phyloP scores from a whole-genome alignment of 345 rosid genomes.

The Euclidium syriacum region DNA sequence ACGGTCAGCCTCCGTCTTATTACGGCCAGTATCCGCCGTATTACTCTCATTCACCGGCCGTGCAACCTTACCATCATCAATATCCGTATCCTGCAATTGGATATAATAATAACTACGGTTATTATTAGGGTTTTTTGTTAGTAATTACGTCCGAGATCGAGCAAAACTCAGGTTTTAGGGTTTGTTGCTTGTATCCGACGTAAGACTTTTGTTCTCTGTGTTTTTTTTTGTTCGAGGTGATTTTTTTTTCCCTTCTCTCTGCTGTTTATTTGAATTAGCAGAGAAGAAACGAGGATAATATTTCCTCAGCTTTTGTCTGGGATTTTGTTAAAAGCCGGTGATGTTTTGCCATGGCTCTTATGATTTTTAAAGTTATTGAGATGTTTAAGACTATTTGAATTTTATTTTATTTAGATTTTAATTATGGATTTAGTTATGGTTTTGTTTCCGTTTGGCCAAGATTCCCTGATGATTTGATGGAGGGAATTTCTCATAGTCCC shows the following conservation, averaged over 20 bases:
- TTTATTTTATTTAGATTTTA: not conserved
- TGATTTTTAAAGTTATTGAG: not conserved
- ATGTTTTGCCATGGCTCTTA: not conserved
- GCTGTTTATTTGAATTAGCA: not conserved
- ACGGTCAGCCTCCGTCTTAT: not conserved
- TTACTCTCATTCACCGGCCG: not conserved
- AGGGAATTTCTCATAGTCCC: not conserved
- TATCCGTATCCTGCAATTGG: not conserved
- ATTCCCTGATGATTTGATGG: not conserved
- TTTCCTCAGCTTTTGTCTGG: not conserved
- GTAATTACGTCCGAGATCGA: not conserved
- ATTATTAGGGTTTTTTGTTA: not conserved
- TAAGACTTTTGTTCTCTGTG: not conserved
- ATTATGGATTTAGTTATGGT: not conserved
- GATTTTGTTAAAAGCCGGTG: not conserved
- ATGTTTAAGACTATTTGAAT: not conserved
- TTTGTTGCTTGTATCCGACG: slow-evolving; percentile 6
- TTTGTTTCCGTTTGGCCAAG: too few species aligned
- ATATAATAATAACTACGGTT: not conserved
- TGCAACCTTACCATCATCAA: not conserved
- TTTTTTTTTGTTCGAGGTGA: not conserved
- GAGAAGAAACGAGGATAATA: not conserved
- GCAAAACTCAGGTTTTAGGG: not conserved
- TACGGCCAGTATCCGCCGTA: not conserved
- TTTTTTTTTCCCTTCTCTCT: not conserved